Percentiles rank a stretch among this genome's conserved stretches.
phyloP scores from a whole-genome alignment of 257 asterid genomes.

The Solanum megistacrolobum region DNA sequence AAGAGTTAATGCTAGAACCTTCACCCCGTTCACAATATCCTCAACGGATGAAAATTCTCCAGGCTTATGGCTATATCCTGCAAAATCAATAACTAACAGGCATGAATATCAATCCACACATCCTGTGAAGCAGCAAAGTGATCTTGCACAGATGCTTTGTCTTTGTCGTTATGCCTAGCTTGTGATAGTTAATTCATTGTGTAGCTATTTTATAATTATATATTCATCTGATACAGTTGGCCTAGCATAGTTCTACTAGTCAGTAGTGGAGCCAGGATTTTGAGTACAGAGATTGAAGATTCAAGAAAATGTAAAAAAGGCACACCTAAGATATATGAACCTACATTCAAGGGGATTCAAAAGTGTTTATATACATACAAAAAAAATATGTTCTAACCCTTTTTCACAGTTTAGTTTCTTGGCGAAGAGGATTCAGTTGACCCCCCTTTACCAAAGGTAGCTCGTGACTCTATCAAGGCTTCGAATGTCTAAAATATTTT shows the following conservation, averaged over 20 bases:
- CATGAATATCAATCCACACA: background rate
- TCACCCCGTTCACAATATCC: slow-evolving; percentile 60
- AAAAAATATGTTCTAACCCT: too few relatives aligned
- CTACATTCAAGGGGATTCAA: background rate
- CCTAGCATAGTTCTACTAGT: background rate
- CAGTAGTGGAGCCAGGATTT: background rate
- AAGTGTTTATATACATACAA: background rate
- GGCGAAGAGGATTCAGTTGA: too few relatives aligned
- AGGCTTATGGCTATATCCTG: slow-evolving; percentile 77
- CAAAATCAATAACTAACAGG: background rate
- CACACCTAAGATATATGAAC: background rate
- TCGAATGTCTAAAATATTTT: too few relatives aligned
- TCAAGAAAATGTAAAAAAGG: background rate
- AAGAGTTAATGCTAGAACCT: slow-evolving; percentile 56
- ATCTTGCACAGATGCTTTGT: background rate
- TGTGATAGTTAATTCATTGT: background rate
- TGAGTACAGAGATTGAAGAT: background rate
- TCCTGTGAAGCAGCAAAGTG: background rate
- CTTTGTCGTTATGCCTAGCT: background rate
- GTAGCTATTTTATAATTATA: background rate
- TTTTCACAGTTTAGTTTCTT: too few relatives aligned
- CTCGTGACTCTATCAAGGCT: too few relatives aligned
- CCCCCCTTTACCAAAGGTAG: too few relatives aligned
- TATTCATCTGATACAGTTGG: background rate
- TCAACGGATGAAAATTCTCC: slow-evolving; percentile 50